Base-by-base conservation (phyloP, 2,329 filamentous ascomycete species). In the Hypoxylon sp. region DNA sequence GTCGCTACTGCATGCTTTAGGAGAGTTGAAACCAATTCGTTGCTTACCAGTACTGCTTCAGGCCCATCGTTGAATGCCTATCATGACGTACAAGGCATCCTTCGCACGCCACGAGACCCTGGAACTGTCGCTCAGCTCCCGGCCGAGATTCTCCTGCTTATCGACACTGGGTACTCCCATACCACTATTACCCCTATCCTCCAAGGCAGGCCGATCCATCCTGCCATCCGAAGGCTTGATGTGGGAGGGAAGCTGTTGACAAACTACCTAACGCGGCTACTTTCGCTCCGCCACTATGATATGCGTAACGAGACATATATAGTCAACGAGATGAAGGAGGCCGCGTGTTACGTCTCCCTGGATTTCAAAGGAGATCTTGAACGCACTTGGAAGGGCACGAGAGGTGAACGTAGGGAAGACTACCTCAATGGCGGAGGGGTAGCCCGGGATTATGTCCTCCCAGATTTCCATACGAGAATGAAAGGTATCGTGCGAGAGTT, bases 281-380 rank as follows among this genome's bases (percentile, higher is more conserved):
- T 98, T 17, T 98, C 94, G 1, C 86, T 97, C 13, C 91, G 96
- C 5, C 94, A 98, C 76, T 97, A 97, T 79, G 95, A 98, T 78
- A 94, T 99, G 89, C 90, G 96, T 68, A 94, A 97, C 78, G 96
- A 99, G 74, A 91, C 92, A 0, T 91, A 97, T 78, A 91, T 98
- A 55, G 93, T 98, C 77, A 97, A 97, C 75, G 93, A 98, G 79
- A 94, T 98, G 80, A 99, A 99, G 77, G 96, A 99, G 78, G 86
- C 91, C 3, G 90, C 92, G 0, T 97, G 93, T 77, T 98, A 92
- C 74, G 90, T 98, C 10, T 91, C 92, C 2, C 82, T 87, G 0
- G 89, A 97, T 75, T 98, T 98, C 79, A 83, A 85, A 25, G 76
- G 79, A 5, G 93, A 98, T 73, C 86, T 99, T 36, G 94, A 98